These are phyloP conservation scores for Ceratobasidium sp. DNA, from an alignment of 1,284 basidiomycete species.

Conservation along the genomic window DNA sequence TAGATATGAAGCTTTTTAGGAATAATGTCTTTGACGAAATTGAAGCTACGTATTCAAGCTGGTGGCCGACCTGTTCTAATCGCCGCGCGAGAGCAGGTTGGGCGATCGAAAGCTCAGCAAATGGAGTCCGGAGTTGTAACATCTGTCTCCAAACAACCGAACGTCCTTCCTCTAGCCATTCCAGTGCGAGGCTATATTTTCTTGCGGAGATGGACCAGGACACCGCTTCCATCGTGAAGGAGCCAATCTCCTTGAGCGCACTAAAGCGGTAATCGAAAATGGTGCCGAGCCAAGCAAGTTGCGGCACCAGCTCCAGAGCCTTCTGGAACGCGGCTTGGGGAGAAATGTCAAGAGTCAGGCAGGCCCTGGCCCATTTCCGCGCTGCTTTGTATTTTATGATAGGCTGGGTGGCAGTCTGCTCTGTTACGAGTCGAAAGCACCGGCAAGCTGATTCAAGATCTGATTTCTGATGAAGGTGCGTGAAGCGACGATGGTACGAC, in stretches of 20 bases:
- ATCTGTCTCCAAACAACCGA: constrained; percentile 12
- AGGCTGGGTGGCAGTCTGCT: no score
- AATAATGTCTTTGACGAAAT: no score
- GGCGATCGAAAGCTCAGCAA: background rate
- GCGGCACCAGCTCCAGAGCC: background rate
- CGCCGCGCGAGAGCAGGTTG: background rate
- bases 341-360: background rate
- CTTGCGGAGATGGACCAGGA: background rate
- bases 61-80: background rate
- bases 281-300: background rate
- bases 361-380: background rate
- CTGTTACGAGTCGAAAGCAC: no score
- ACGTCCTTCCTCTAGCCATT: background rate
- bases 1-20: no score
- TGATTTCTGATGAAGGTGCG: no score
- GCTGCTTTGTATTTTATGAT: background rate
- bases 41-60: background rate
- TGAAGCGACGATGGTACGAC: no score
- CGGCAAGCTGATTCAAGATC: no score
- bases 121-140: background rate
- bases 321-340: background rate
- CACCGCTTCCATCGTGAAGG: background rate
- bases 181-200: background rate
- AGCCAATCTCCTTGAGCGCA: background rate
- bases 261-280: background rate